Evolutionary conservation across 495 filamentous ascomycete species (phyloP).

Genomic region (Talaromyces trachyspermus): DNA sequence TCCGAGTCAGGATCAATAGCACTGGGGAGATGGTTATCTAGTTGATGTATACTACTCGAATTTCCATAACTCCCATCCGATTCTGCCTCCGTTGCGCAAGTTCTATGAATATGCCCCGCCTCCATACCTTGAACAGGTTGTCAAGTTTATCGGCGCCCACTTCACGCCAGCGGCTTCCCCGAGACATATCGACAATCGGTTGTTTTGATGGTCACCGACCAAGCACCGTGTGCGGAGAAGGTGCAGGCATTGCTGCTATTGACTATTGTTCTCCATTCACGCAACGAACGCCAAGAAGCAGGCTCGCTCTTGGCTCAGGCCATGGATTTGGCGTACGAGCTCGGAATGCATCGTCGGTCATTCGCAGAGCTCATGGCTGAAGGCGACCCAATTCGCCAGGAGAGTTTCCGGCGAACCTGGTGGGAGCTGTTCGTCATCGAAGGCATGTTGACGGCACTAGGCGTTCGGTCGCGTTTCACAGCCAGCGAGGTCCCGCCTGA

Average conservation of each 20-base stretch:
- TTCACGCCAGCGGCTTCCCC: constrained; percentile 34
- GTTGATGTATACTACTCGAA: constrained; percentile 41
- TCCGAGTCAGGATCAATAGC: constrained; percentile 33
- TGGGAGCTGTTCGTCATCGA: constrained; percentile 86
- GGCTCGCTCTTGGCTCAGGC: constrained; percentile 58
- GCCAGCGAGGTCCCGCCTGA: constrained; percentile 29
- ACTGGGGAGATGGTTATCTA: constrained; percentile 32
- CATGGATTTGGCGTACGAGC: constrained; percentile 62
- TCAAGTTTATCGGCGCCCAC: constrained; percentile 41
- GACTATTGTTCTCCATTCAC: constrained; percentile 70
- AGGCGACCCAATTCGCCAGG: constrained; percentile 52
- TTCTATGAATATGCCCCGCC: constrained; percentile 25
- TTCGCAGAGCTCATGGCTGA: constrained; percentile 41
- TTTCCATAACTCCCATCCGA: constrained; percentile 39
- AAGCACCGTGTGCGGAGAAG: constrained; percentile 30
- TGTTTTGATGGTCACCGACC: constrained; percentile 26
- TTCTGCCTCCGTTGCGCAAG: constrained; percentile 30
- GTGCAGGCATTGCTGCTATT: constrained; percentile 74
- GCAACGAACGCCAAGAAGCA: constrained; percentile 59
- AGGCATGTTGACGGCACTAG: constrained; percentile 43
- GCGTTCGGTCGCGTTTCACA: constrained; percentile 28
- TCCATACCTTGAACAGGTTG: constrained; percentile 34
- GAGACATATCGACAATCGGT: constrained; percentile 35
- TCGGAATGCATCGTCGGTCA: constrained; percentile 60
- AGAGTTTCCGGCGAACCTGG: constrained; percentile 81